Conservation (phyloP, 2,329 filamentous ascomycete genomes). For the Ophiognomonia clavigignenti-juglandacearum region DNA sequence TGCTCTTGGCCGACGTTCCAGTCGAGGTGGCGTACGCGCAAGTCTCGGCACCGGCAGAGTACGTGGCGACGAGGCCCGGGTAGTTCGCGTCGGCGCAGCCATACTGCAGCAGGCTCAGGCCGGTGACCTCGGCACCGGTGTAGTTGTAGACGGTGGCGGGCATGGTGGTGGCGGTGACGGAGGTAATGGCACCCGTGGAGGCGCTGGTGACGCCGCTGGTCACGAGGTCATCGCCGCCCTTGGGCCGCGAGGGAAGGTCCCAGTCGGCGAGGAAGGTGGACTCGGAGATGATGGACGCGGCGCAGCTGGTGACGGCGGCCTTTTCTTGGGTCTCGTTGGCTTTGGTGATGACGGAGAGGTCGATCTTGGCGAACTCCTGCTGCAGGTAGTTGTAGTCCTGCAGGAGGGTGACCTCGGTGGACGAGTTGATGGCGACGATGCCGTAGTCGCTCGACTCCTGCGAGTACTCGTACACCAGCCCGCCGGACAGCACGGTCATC, state of each 20-base stretch:
- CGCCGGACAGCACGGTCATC: conserved; percentile 64
- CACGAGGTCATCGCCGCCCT: conserved; percentile 64
- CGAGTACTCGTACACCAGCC: conserved; percentile 71
- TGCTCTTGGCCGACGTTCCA: conserved; percentile 13
- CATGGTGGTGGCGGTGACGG: conserved; percentile 20
- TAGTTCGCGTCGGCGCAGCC: conserved; percentile 13
- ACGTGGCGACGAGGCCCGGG: conserved; percentile 16
- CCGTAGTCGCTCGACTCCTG: conserved; percentile 61
- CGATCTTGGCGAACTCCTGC: conserved; percentile 65
- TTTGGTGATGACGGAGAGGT: conserved; percentile 59
- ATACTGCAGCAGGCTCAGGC: conserved; percentile 11
- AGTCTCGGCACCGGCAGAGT: conserved; percentile 14
- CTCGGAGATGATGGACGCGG: conserved; percentile 56
- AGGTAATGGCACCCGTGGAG: conserved; percentile 52
- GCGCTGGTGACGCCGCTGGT: conserved; percentile 64
- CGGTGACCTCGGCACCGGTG: conserved; percentile 14
- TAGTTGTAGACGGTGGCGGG: conserved; percentile 15
- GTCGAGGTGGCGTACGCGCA: conserved; percentile 17
- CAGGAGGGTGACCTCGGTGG: conserved; percentile 50
- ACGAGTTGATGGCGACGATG: conserved; percentile 53
- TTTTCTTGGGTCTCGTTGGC: conserved; percentile 51
- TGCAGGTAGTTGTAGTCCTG: conserved; percentile 63
- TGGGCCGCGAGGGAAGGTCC: conserved; percentile 61
- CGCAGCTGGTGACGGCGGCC: conserved; percentile 55
- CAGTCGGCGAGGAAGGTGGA: conserved; percentile 69